Conservation (phyloP, 73 alveolate genomes). For the Durusdinium trenchii region DNA sequence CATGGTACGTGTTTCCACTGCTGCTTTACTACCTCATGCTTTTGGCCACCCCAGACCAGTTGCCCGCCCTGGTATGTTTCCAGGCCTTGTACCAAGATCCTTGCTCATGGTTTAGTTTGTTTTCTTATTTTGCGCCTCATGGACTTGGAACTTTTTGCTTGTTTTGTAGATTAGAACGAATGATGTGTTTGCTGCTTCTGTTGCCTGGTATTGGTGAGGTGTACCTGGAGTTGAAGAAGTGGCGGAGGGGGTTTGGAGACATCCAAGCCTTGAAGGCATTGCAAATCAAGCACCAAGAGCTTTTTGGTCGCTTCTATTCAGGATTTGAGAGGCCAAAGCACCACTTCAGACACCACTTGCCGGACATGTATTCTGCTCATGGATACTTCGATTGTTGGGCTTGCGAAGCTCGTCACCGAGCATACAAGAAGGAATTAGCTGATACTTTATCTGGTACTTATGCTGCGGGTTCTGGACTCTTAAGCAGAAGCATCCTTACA, state of each 20-base stretch:
- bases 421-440: not conserved
- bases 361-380: not conserved
- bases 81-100: no score
- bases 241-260: not conserved
- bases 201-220: no score
- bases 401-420: not conserved
- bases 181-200: no score
- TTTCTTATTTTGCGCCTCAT: no score
- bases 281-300: not conserved
- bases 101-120: no score
- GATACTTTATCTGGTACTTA: not conserved
- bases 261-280: not conserved
- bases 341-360: not conserved
- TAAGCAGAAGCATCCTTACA: not conserved
- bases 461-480: not conserved
- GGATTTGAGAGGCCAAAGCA: not conserved
- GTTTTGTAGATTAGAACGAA: no score
- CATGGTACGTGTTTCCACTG: no score
- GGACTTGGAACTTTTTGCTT: no score
- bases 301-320: not conserved
- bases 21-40: no score
- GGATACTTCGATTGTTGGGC: not conserved
- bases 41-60: no score
- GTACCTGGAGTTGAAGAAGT: no score
- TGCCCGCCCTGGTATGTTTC: no score